Evolutionary conservation across 257 asterid genomes (phyloP), one percentile per base, ranked within the genome.

Genomic region (Rehmannia glutinosa): DNA sequence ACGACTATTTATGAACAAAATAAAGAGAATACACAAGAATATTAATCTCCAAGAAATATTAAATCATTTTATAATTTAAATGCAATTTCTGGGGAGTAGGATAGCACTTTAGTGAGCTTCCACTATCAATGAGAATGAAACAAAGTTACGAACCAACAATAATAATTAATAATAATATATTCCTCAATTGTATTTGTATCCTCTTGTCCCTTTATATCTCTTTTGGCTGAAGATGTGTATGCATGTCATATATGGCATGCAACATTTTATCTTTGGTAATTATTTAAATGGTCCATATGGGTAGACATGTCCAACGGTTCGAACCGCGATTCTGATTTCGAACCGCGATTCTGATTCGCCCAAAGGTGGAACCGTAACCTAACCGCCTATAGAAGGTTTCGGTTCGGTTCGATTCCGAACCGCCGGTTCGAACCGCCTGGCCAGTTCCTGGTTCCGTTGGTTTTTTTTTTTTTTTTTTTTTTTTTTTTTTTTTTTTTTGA

Each of bases 261-360:
- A 38, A 32, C 62, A 32, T 47, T 56, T 65, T n/a, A 33, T 67
- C 66, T 38, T 30, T 11, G 62, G 54, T 67, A 73, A 60, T 61
- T 20, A 67, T 59, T 67, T 74, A 23, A 33, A 54, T 52, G 78
- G 71, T 67, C 73, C 66, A 68, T 46, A 64, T 20, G 61, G 45
- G n/a, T n/a, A n/a, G n/a, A n/a, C n/a, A n/a, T n/a, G n/a, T n/a
- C n/a, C n/a, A n/a, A n/a, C n/a, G n/a, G n/a, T n/a, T n/a, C n/a
- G n/a, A n/a, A n/a, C n/a, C n/a, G n/a, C n/a, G n/a, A n/a, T n/a
- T n/a, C n/a, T n/a, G n/a, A n/a, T n/a, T n/a, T n/a, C n/a, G n/a
- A n/a, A n/a, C n/a, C n/a, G n/a, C n/a, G n/a, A n/a, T n/a, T n/a
- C n/a, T n/a, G n/a, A n/a, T n/a, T n/a, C n/a, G n/a, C n/a, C n/a